Base-by-base conservation (phyloP, 192 early-diverging fungal species). In the Endogone sp. region DNA sequence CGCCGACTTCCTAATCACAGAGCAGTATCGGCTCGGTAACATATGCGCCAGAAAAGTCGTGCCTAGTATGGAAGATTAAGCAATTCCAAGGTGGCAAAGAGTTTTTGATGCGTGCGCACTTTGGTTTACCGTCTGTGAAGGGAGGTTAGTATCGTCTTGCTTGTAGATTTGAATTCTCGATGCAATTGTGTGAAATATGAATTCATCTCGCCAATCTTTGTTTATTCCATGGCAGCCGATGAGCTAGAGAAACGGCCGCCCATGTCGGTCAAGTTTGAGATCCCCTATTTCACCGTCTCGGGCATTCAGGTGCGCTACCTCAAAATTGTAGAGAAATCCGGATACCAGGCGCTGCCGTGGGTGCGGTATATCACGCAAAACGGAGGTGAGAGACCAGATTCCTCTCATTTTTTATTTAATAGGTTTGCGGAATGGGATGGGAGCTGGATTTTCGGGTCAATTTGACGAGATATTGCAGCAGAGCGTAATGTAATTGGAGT, bases 41-140 rank as follows among this genome's bases (percentile, higher is more conserved):
- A 68, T 99, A 99, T 69, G 90, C 86, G n/a, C 97, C 96, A 9
- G 97, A 99, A 73, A 91, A 90, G 72, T 90, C 92, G 49, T 92
- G 93, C 37, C 85, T 98, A 62, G 91, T 99, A 16, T 99, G 97
- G 97, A 97, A 95, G 78, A 95, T 99, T 69, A 96, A 96, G 81
- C 92, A 95, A 73, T 98, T 99, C 85, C 94, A 93, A 65, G 97
- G 97, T 55, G 95, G 95, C 64, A 97, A 97, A 80, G 97, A 99
- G 71, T 97, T 94, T 64, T 82, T 95, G 64, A 90, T 98, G 84
- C 84, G 91, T 30, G 90, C 92, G 26, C 90, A 94, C 71, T 95
- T 92, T 84, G 90, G 92, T 3, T 76, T 93, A 26, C 93, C 93
- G 20, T 92, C 88, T 27, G 93, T 95, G 60, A 88, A 92, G 75